Percentiles rank a stretch among this genome's conserved stretches.
These are phyloP conservation scores for Blastobotrys proliferans DNA, from an alignment of 1,139 yeast genomes.

Conservation along the genomic window DNA sequence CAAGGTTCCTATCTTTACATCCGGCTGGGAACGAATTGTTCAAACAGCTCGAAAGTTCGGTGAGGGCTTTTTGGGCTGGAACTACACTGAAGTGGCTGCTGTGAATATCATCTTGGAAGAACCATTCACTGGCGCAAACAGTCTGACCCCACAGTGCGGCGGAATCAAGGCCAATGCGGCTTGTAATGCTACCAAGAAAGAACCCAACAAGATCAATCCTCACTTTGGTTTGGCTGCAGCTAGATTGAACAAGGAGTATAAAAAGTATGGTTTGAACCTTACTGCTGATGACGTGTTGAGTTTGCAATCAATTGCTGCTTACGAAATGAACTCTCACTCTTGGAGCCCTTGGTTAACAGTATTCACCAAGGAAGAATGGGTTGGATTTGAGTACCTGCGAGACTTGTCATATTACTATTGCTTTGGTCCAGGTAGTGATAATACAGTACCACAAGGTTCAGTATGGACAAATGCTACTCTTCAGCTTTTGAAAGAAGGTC, in stretches of 20 bases:
- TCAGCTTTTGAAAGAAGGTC: constrained; percentile 39
- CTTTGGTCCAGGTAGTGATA: constrained; percentile 47
- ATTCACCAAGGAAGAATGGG: constrained; percentile 48
- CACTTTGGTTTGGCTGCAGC: constrained; percentile 39
- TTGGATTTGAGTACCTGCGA: constrained; percentile 42
- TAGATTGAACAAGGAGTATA: constrained; percentile 10
- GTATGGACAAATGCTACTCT: constrained; percentile 48
- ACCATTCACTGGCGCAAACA: constrained; percentile 39
- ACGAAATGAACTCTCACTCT: constrained; percentile 49
- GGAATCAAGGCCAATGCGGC: constrained; percentile 9
- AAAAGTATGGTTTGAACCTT: constrained; percentile 5
- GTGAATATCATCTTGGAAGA: constrained; percentile 39
- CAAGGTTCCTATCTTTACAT: constrained; percentile 37
- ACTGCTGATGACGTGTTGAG: constrained; percentile 9
- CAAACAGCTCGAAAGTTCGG: constrained; percentile 41
- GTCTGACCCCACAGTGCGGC: constrained; percentile 36
- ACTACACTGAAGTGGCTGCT: constrained; percentile 36
- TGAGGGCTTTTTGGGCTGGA: constrained; percentile 40
- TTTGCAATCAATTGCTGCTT: constrained; percentile 48
- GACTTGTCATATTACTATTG: constrained; percentile 47
- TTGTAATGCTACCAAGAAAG: constrained; percentile 21
- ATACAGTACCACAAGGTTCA: constrained; percentile 43
- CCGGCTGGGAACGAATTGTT: constrained; percentile 39
- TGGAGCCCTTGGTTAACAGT: constrained; percentile 47
- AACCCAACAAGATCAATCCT: constrained; percentile 16